Evolutionary conservation across 2,329 filamentous ascomycete species (phyloP), one percentile per base, ranked within the genome.

Genomic region (Clonostachys rosea): DNA sequence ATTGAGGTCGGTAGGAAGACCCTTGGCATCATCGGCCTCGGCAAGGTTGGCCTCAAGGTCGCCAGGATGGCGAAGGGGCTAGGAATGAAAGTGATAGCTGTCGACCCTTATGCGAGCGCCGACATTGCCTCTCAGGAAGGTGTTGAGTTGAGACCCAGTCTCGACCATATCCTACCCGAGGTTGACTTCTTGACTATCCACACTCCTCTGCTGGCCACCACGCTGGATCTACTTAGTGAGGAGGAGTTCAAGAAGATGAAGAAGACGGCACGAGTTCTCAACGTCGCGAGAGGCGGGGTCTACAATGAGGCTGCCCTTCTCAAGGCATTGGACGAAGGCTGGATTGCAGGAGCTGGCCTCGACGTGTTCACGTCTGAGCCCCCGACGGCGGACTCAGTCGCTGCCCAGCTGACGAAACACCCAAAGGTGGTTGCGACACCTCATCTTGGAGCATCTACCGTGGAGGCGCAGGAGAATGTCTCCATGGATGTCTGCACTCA

Each of bases 401-500:
- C 87, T 3, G 75, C 75, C 11, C 74, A 73, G 41, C 71, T 94
- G 9, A 79, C 87, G 48, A 73, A 72, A 10, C 88, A 92, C 55
- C 78, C 83, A 1, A 84, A 81, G 53, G 87, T 90, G 1, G 83
- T 92, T 3, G 83, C 83, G 2, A 92, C 89, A 8, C 89, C 89
- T 2, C 89, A 94, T 62, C 73, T 94, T 0, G 88, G 88, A 8
- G 89, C 89, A 0, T 89, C 84, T 0, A 94, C 89, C 0, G 77
- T 87, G 34, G 89, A 94, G 72, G 89, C 89, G 0, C 88, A 94
- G 62, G 87, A 92, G 59, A 91, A 91, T 51, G 88, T 91, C 5
- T 88, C 85, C 2, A 79, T 91, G 52, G 89, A 92, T 56, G 89
- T 92, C 9, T 92, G 88, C 63, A 84, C 85, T 34, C 88, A 94